A percentile compares a stretch with the other conserved stretches of the same genome.
These are phyloP conservation scores for Coemansia sp. DNA, from an alignment of 192 early-diverging fungal genomes.

Conservation along the genomic window DNA sequence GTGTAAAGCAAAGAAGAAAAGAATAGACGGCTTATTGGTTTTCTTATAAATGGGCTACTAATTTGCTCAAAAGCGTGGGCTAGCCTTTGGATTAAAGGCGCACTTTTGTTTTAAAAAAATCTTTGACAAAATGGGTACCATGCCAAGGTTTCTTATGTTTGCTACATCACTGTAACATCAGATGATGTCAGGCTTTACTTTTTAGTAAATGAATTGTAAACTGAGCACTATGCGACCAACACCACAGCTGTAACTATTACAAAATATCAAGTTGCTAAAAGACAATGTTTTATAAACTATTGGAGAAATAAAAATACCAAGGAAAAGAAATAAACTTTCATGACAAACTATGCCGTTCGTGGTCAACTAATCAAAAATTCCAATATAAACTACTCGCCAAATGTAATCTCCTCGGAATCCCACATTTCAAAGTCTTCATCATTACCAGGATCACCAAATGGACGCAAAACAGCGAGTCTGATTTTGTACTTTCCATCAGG, in stretches of 20 bases:
- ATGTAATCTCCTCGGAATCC: neutral
- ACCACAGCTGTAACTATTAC: too few relatives aligned
- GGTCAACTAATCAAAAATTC: neutral
- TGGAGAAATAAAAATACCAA: too few relatives aligned
- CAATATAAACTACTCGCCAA: neutral
- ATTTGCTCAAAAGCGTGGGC: neutral
- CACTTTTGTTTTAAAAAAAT: neutral
- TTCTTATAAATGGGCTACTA: neutral
- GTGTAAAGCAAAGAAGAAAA: neutral
- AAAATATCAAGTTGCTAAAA: too few relatives aligned
- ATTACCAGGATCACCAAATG: conserved; percentile 5
- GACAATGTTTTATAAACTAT: too few relatives aligned
- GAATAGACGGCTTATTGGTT: neutral
- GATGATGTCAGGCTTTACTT: neutral
- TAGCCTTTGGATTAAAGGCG: neutral
- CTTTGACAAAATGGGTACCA: neutral
- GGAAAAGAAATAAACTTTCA: neutral
- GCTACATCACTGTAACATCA: neutral
- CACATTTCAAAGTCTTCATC: conserved; percentile 2
- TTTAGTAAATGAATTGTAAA: too few relatives aligned
- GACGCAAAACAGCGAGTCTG: conserved; percentile 1
- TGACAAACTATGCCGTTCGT: neutral
- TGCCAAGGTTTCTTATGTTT: neutral
- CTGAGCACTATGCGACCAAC: too few relatives aligned
- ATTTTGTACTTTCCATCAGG: conserved; percentile 1